Evolutionary conservation across 176 grass and related monocot species (phyloP).

Genomic region (Oryza meridionalis): DNA sequence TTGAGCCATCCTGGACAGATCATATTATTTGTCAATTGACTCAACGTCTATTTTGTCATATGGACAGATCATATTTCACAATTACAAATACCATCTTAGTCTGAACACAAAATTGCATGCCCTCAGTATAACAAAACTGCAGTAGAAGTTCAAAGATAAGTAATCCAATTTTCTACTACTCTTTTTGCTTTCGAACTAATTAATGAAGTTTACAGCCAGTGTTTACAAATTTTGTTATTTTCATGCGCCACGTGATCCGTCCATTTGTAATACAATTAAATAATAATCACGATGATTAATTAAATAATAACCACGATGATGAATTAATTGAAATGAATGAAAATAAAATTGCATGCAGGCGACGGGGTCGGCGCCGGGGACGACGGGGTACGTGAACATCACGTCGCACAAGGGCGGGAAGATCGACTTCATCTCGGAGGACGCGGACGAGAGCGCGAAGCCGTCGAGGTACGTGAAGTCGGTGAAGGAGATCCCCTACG

Average conservation of each 20-base stretch:
- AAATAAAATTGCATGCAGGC: conserved; percentile 11
- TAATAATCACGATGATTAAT: too few relatives aligned
- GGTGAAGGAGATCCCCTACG: conserved; percentile 65
- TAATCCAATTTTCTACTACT: too few relatives aligned
- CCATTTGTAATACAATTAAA: too few relatives aligned
- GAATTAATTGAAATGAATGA: too few relatives aligned
- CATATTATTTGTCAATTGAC: neutral
- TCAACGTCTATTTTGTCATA: too few relatives aligned
- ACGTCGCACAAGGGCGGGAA: conserved; percentile 52
- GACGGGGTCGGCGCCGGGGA: conserved; percentile 48
- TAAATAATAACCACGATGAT: too few relatives aligned
- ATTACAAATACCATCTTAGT: neutral
- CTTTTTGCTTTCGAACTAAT: too few relatives aligned
- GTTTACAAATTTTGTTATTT: too few relatives aligned
- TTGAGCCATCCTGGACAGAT: neutral
- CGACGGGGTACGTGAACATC: conserved; percentile 73
- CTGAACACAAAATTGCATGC: neutral
- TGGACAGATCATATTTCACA: neutral
- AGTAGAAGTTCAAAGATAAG: neutral
- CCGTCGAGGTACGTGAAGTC: conserved; percentile 53
- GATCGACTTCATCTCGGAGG: conserved; percentile 50
- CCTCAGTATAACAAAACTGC: too few relatives aligned
- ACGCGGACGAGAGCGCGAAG: conserved; percentile 39
- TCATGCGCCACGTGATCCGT: too few relatives aligned
- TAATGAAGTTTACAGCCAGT: too few relatives aligned